Base-by-base conservation (phyloP, 371 early-diverging fungal species). In the Lichtheimia ornata region DNA sequence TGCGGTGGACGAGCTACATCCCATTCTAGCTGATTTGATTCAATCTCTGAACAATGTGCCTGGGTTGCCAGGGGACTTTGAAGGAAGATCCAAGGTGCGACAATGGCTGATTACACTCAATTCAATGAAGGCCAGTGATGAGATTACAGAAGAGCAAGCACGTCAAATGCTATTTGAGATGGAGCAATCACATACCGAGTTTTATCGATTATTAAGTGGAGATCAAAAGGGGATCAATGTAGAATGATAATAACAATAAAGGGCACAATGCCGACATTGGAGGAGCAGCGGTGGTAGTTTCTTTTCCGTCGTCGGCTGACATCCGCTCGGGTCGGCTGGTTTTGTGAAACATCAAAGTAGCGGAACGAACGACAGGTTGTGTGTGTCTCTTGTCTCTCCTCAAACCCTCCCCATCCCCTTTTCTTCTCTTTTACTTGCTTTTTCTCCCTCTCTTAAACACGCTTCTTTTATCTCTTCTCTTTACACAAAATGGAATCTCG, bases 81-180 rank as follows among this genome's bases (percentile, higher is more conserved):
- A 86, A 62, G 94, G 94, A 52, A 91, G 91, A 62, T 80, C 81
- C 18, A 93, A 88, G 67, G 82, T 97, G 20, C 81, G 86, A 28
- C 85, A 94, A 58, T 98, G 98, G 97, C 77, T 97, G 11, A 94
- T 96, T 24, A 85, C 85, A 5, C 64, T 97, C 53, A 94, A 97
- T 69, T 76, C 87, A 15, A 94, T 95, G 95, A 94, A 92, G 76
- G 94, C 94, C 15, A 88, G 87, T 50, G 97, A 97, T 41, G 89
- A 90, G 62, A 76, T 98, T n/a, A 82, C 82, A 17, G 90, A 88
- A 28, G 93, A 94, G 42, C 95, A 98, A 71, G 86, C 87, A 5
- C 84, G 97, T 41, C 98, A 98, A 75, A 77, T 98, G 67, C 67
- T 91, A 35, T 98, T 98, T 81, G 98, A 98, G 63, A 80, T 98